Evolutionary conservation across 73 alveolate species (phyloP), one percentile per base, ranked within the genome.

Genomic region (Paraurostyla sp.): DNA sequence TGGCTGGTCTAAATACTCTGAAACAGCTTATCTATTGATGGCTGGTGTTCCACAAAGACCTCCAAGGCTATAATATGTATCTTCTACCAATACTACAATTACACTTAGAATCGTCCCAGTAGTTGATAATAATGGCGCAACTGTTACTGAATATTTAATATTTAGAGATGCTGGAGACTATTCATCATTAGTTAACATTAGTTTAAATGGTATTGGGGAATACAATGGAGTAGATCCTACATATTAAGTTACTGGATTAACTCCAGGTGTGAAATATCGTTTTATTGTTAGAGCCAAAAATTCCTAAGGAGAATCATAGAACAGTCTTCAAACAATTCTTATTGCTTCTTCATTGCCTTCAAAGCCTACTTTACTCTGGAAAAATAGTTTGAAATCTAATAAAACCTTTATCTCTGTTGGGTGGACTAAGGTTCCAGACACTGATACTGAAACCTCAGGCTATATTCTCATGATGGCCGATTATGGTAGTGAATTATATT

Each of bases 331-430:
- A 29, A 65, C 85, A 23, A 45, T 73, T 30, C 32, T 36, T 33
- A 91, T 87, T 23, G 92, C 95, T 13, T 82, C 95, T n/a, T 29
- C 43, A 18, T 73, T 91, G 0, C 95, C 95, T 9, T 43, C 91
- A 0, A 63, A 49, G 11, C 92, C 93, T 0, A 75, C 88, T 13
- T 23, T 71, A 20, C 71, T 85, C 0, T 3, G 43, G 35, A 91
- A 91, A 63, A 71, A 83, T 0, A 22, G 75, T 0, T 38, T 51
- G 36, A 50, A 35, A 18, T 59, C 90, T 1, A 50, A 40, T 25
- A 46, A 85, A 69, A 80, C 95, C 0, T 35, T 76, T 0, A 82
- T 91, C 16, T 46, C 91, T 35, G 48, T 91, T 15, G 16, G n/a
- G 23, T 91, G 95, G 95, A 33, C 4, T 16, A 84, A 54, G 35